Base-by-base conservation (phyloP, 2,329 filamentous ascomycete species). In the Microcyclospora tardicrescens region DNA sequence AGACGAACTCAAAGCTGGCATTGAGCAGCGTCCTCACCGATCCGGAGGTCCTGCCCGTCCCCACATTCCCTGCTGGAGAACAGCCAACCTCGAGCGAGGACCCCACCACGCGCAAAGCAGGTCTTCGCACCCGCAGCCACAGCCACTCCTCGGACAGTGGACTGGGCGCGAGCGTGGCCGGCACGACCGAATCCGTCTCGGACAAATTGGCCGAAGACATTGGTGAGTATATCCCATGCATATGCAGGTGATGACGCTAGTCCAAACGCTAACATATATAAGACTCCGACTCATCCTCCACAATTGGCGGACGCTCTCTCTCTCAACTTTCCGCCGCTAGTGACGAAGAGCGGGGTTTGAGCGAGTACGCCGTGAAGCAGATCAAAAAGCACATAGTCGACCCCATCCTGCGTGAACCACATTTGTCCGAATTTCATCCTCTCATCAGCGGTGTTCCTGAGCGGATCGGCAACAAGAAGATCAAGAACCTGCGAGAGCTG, bases 401-500 rank as follows among this genome's bases (percentile, higher is more conserved):
- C 51, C 87, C 87, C 24, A 77, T 95, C 36, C 72, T 91, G 41
- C 72, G 73, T 46, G 81, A 87, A 55, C 63, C 77, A 15, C 69
- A 72, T 27, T 72, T 93, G 44, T 83, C 85, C 59, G 77, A 81
- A 35, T 94, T 94, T 60, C 80, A 85, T 58, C 70, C 80, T 35
- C 75, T 94, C 52, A 72, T 94, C 47, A 71, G 81, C 50, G 80
- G 84, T 60, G 77, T 86, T 47, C 84, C 84, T 35, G 72, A 73
- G 60, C 81, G 81, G 56, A 91, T 94, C 58, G 75, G 77, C 55
- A 75, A 79, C 57, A 87, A 85, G 62, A 78, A 91, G 54, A 91
- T 96, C 55, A 78, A 83, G 59, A 94, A 83, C 65, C 75, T 96
- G 39, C 79, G 89, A 61, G 89, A 96, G 63, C 73, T 96, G 36